Percentiles rank a stretch among this genome's conserved stretches.
Conservation (phyloP, 2,329 filamentous ascomycete genomes). For the Ustulina deusta region DNA sequence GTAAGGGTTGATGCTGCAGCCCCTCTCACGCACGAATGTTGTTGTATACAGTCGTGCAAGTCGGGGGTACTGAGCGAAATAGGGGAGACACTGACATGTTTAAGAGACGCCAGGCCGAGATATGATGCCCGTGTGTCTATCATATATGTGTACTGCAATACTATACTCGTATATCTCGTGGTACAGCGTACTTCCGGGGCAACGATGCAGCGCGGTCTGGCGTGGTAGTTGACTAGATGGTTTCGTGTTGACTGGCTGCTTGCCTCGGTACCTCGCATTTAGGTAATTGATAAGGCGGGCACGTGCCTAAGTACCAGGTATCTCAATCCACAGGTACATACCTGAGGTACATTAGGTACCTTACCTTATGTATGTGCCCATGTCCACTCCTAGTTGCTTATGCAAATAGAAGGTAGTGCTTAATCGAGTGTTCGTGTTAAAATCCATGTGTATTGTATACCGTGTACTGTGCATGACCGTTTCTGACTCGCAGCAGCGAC, state of each 20-base stretch:
- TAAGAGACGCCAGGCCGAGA: not conserved
- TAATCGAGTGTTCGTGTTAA: not conserved
- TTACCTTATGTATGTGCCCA: no score
- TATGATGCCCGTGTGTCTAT: not conserved
- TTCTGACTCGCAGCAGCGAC: conserved; percentile 2
- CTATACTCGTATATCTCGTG: not conserved
- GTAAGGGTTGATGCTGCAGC: not conserved
- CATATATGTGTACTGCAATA: not conserved
- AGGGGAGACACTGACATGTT: conserved; percentile 26
- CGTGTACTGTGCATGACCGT: not conserved
- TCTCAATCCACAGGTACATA: no score
- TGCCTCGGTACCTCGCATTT: no score
- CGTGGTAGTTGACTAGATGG: no score
- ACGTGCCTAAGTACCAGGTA: no score
- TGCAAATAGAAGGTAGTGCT: not conserved
- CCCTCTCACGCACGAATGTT: not conserved
- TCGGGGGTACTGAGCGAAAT: not conserved
- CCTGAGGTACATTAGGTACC: no score
- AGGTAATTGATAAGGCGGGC: no score
- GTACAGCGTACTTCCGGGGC: not conserved
- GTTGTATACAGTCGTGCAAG: not conserved
- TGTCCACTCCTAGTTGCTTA: not conserved
- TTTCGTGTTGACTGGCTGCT: not conserved
- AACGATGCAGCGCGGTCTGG: not conserved
- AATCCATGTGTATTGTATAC: not conserved